Conservation (phyloP, 2,329 filamentous ascomycete species). For the Verticillium klebahnii region DNA sequence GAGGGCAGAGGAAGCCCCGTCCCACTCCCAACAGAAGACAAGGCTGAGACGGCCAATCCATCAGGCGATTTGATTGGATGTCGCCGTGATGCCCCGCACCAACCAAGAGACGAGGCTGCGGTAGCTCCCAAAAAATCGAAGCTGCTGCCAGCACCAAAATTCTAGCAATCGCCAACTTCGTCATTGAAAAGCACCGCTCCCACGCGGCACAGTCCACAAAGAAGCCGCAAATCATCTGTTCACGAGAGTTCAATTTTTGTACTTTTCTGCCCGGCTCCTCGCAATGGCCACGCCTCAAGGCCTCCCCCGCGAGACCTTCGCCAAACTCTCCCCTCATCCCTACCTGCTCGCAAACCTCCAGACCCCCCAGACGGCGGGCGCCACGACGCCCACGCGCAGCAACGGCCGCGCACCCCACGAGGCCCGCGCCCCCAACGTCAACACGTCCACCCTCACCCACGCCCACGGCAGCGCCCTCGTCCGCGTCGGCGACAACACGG, state of each 20-base stretch:
- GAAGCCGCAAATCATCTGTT: too few species aligned
- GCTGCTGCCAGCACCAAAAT: neutral
- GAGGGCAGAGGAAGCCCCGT: too few species aligned
- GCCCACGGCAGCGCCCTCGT: slow-evolving; percentile 88
- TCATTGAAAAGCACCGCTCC: neutral
- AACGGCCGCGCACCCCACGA: slow-evolving; percentile 73
- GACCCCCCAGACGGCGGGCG: slow-evolving; percentile 22
- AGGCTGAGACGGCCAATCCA: neutral
- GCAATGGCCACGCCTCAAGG: slow-evolving; percentile 33
- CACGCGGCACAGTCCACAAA: neutral
- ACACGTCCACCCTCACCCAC: slow-evolving; percentile 80
- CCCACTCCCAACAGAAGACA: neutral
- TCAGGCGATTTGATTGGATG: neutral
- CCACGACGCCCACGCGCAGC: slow-evolving; percentile 57
- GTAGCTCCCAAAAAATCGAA: neutral
- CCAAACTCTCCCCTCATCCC: slow-evolving; percentile 82
- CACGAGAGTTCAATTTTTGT: too few species aligned
- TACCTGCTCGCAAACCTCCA: slow-evolving; percentile 84
- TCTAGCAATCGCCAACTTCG: neutral
- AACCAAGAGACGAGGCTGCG: neutral
- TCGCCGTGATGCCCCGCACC: neutral
- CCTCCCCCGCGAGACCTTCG: slow-evolving; percentile 66
- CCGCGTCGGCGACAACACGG: slow-evolving; percentile 81
- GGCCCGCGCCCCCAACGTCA: slow-evolving; percentile 68
- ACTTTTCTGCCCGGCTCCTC: neutral